Percentiles rank a stretch among this genome's conserved stretches.
Conservation (phyloP, 306 rosid species). For the Lithocarpus polystachyus region DNA sequence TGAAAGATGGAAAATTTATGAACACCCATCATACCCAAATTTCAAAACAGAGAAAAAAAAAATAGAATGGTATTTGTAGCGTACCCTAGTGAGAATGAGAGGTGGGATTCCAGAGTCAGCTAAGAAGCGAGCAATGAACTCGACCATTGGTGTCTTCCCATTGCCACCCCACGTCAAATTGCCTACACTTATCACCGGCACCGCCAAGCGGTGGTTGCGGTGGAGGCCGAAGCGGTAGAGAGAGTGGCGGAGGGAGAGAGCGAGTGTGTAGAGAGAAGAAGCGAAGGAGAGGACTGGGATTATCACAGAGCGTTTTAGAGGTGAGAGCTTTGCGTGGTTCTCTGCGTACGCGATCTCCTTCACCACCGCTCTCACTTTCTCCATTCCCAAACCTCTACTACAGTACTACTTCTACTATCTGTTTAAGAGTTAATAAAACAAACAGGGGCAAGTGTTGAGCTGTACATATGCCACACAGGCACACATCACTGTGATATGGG, state of each 20-base stretch:
- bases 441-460: neutral
- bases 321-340: slow-evolving; percentile 40
- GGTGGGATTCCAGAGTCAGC: slow-evolving; percentile 58
- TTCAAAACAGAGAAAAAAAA: neutral
- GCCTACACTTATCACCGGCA: slow-evolving; percentile 83
- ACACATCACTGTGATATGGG: too few relatives aligned
- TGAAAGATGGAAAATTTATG: neutral
- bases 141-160: slow-evolving; percentile 96
- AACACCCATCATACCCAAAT: neutral
- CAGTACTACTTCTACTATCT: too few relatives aligned
- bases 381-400: slow-evolving; percentile 33
- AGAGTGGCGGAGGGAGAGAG: slow-evolving; percentile 55
- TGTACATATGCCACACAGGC: neutral
- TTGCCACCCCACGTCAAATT: slow-evolving; percentile 98
- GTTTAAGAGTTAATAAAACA: neutral
- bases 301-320: slow-evolving; percentile 44
- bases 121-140: slow-evolving; percentile 67
- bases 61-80: neutral
- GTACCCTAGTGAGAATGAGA: slow-evolving; percentile 79
- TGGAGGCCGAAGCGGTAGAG: slow-evolving; percentile 52
- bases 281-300: slow-evolving; percentile 62
- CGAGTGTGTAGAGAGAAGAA: slow-evolving; percentile 57
- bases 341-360: slow-evolving; percentile 64
- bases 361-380: slow-evolving; percentile 54
- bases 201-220: slow-evolving; percentile 54